phyloP scores from a whole-genome alignment of 192 early-diverging fungal genomes.

The Umbelopsis vinacea region DNA sequence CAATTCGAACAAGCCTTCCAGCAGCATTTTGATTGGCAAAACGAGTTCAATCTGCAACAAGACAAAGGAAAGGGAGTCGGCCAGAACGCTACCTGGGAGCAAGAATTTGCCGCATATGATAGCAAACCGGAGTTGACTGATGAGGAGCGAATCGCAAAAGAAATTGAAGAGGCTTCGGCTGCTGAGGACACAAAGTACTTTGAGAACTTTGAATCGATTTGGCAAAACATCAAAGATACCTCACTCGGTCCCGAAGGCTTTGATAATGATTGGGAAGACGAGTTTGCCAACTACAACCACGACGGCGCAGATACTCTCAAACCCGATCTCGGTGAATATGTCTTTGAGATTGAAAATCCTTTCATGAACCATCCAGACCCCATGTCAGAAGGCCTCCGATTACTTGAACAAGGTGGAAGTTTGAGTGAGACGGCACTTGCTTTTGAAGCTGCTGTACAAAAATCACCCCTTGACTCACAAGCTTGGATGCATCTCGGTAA shows the following conservation, averaged over 20 bases:
- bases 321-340: constrained; percentile 76
- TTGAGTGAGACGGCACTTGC: constrained; percentile 91
- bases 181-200: constrained; percentile 41
- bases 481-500: constrained; percentile 93
- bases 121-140: constrained; percentile 20
- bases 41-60: constrained; percentile 72
- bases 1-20: constrained; percentile 63
- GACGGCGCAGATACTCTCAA: constrained; percentile 55
- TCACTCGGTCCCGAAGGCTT: constrained; percentile 25
- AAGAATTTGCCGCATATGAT: constrained; percentile 61
- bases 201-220: constrained; percentile 55
- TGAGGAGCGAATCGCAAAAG: constrained; percentile 45
- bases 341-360: constrained; percentile 82
- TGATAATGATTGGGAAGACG: constrained; percentile 50
- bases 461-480: constrained; percentile 73
- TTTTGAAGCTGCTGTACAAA: constrained; percentile 88
- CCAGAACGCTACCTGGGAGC: constrained; percentile 58
- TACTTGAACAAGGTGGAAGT: constrained; percentile 56
- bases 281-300: constrained; percentile 50
- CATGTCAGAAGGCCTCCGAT: constrained; percentile 58
- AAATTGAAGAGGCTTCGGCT: constrained; percentile 41
- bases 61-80: constrained; percentile 58
- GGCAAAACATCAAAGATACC: constrained; percentile 53
- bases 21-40: constrained; percentile 75
- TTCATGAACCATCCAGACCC: constrained; percentile 66